These are phyloP conservation scores for Prunus salicina DNA, from an alignment of 306 rosid species.

Conservation along the genomic window DNA sequence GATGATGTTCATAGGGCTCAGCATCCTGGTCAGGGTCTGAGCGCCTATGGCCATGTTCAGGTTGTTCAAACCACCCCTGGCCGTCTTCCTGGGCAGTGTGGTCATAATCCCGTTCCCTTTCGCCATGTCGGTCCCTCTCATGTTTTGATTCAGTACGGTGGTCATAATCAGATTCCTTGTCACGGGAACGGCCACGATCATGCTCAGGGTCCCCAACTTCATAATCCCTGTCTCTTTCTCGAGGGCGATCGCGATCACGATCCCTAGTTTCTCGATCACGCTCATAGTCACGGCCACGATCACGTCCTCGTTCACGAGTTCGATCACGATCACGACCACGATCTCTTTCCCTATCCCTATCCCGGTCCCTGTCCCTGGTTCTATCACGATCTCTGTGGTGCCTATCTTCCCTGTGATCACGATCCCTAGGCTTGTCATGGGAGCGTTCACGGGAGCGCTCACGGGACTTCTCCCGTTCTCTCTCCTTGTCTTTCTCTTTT, in stretches of 20 bases:
- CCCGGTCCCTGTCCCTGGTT: slow-evolving; percentile 53
- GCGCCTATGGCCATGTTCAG: slow-evolving; percentile 63
- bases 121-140: slow-evolving; percentile 64
- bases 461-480: slow-evolving; percentile 61
- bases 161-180: slow-evolving; percentile 62
- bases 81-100: slow-evolving; percentile 62
- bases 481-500: slow-evolving; percentile 69
- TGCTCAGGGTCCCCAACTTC: slow-evolving; percentile 56
- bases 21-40: slow-evolving; percentile 63
- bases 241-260: slow-evolving; percentile 54
- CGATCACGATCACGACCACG: slow-evolving; percentile 77
- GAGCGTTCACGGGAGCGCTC: slow-evolving; percentile 75
- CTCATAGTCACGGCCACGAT: slow-evolving; percentile 59
- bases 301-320: slow-evolving; percentile 55
- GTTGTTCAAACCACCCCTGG: slow-evolving; percentile 60
- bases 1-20: slow-evolving; percentile 57
- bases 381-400: slow-evolving; percentile 94
- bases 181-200: slow-evolving; percentile 69
- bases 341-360: slow-evolving; percentile 67
- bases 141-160: slow-evolving; percentile 68
- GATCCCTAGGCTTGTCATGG: slow-evolving; percentile 74
- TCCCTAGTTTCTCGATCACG: slow-evolving; percentile 56
- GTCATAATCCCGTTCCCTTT: slow-evolving; percentile 52
- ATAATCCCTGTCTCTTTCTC: slow-evolving; percentile 72
- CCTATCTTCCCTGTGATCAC: slow-evolving; percentile 82